Conservation (phyloP, 441 rosid genomes). For the Croton laevigatus region DNA sequence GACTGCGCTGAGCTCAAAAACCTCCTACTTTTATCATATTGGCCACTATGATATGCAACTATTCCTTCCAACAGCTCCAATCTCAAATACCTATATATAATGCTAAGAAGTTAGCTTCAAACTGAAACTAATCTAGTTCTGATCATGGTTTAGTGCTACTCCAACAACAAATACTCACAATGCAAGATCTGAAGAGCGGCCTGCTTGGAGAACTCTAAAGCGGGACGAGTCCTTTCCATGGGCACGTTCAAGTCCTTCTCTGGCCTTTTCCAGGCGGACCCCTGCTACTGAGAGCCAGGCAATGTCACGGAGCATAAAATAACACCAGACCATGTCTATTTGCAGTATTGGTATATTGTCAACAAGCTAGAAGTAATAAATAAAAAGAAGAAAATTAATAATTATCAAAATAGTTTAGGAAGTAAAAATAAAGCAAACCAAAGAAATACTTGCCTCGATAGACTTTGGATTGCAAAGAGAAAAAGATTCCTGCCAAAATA, state of each 20-base stretch:
- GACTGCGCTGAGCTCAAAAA: constrained; percentile 66
- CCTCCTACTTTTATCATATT: constrained; percentile 51
- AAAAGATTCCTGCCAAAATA: constrained; percentile 63
- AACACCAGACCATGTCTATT: constrained; percentile 98
- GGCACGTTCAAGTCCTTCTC: constrained; percentile 82
- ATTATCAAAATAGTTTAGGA: constrained; percentile 1
- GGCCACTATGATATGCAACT: constrained; percentile 84
- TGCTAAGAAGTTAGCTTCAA: constrained; percentile 16
- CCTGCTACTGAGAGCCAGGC: constrained; percentile 79
- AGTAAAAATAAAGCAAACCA: constrained; percentile 11
- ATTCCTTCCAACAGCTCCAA: constrained; percentile 91
- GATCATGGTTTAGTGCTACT: not conserved
- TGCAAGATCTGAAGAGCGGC: constrained; percentile 68
- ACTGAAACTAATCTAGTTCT: constrained; percentile 12
- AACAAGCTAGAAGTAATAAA: constrained; percentile 51
- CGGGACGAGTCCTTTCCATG: constrained; percentile 87
- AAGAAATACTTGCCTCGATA: constrained; percentile 54
- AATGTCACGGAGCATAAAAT: constrained; percentile 82
- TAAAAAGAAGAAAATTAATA: not conserved
- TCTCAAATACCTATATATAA: constrained; percentile 56
- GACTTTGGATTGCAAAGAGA: constrained; percentile 73
- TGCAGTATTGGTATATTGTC: constrained; percentile 85
- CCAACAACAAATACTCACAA: constrained; percentile 45
- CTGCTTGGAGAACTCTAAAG: constrained; percentile 73
- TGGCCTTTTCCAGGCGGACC: constrained; percentile 68